phyloP scores from a whole-genome alignment of 768 basidiomycete species.

The Russula lepida region DNA sequence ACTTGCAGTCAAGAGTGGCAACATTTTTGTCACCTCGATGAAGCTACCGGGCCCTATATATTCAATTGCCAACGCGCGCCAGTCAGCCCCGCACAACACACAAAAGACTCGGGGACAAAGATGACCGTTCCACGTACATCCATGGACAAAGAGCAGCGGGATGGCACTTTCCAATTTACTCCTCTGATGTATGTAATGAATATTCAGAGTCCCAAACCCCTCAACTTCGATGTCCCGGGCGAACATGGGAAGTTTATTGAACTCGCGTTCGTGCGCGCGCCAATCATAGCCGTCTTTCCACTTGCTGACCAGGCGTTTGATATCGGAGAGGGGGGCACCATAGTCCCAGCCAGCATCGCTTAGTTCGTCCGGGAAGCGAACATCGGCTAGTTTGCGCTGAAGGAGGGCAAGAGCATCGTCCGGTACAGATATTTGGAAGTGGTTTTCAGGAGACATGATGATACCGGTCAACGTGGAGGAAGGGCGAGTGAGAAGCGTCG shows the following conservation, averaged over 20 bases:
- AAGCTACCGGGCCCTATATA: slow-evolving; percentile 18
- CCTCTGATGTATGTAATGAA: slow-evolving; percentile 32
- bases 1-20: slow-evolving; percentile 41
- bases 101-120: not conserved
- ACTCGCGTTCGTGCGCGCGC: slow-evolving; percentile 25
- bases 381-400: slow-evolving; percentile 38
- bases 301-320: slow-evolving; percentile 24
- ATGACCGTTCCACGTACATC: slow-evolving; percentile 22
- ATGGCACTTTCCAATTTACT: slow-evolving; percentile 25
- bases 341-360: slow-evolving; percentile 43
- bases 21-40: slow-evolving; percentile 44
- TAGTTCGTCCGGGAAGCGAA: slow-evolving; percentile 50
- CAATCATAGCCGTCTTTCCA: slow-evolving; percentile 29
- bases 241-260: slow-evolving; percentile 32
- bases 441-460: slow-evolving; percentile 27
- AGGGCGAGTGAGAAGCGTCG: no score
- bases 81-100: not conserved
- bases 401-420: slow-evolving; percentile 36
- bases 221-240: slow-evolving; percentile 30
- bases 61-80: not conserved
- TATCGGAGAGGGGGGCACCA: slow-evolving; percentile 31
- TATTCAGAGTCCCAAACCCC: slow-evolving; percentile 27
- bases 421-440: slow-evolving; percentile 43
- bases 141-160: slow-evolving; percentile 29
- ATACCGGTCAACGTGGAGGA: no score